Percentiles rank a stretch among this genome's conserved stretches.
phyloP scores from a whole-genome alignment of 1,284 basidiomycete genomes.

The Apiotrichum mycotoxinovorans region DNA sequence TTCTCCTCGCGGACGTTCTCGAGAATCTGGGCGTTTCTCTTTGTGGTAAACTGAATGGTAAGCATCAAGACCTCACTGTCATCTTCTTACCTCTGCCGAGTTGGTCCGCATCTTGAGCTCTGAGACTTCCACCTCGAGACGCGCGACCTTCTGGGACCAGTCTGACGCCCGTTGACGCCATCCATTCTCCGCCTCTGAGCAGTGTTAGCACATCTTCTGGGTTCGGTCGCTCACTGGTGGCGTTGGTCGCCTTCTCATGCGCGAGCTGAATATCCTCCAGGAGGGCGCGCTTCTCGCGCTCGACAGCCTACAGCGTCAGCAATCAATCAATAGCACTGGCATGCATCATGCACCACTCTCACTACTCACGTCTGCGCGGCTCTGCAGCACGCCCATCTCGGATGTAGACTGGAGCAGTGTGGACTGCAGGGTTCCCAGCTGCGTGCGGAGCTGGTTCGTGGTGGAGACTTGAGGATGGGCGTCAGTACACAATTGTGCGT shows the following conservation, averaged over 20 bases:
- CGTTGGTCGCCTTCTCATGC: constrained; percentile 30
- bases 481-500: neutral
- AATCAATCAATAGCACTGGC: no score
- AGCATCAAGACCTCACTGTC: neutral
- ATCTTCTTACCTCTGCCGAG: constrained; percentile 37
- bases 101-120: constrained; percentile 70
- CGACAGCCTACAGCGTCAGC: constrained; percentile 27
- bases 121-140: constrained; percentile 74
- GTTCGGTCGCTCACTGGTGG: constrained; percentile 28
- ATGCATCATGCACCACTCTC: no score
- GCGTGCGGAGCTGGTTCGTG: constrained; percentile 37
- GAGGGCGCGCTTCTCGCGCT: constrained; percentile 45
- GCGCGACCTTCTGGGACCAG: constrained; percentile 65
- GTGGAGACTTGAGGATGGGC: constrained; percentile 30
- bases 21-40: constrained; percentile 35
- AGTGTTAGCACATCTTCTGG: constrained; percentile 3
- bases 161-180: constrained; percentile 38
- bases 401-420: constrained; percentile 31
- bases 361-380: constrained; percentile 34
- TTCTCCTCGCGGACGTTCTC: constrained; percentile 40
- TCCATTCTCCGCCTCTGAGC: constrained; percentile 42
- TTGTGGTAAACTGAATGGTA: constrained; percentile 41
- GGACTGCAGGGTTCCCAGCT: constrained; percentile 39
- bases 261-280: constrained; percentile 40
- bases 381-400: constrained; percentile 37